Evolutionary conservation across 164 flowering plant species (phyloP).

Genomic region (Buxus sempervirens): DNA sequence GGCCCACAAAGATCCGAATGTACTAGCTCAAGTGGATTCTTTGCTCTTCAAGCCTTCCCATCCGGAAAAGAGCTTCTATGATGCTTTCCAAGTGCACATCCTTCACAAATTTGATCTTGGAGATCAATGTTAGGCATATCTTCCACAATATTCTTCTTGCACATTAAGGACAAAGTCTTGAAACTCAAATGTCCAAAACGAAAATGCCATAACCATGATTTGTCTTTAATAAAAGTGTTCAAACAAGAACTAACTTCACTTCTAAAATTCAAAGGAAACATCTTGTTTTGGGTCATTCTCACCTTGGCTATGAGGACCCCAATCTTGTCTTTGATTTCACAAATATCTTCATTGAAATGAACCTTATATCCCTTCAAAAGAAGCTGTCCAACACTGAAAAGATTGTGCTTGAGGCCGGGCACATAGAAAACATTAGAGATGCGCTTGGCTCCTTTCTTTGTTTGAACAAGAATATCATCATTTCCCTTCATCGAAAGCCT

Average conservation of each 20-base stretch:
- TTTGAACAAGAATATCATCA: background rate
- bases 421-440: slow-evolving; percentile 10
- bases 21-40: too few relatives aligned
- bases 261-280: background rate
- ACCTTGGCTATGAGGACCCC: slow-evolving; percentile 1
- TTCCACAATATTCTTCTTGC: background rate
- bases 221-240: background rate
- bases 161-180: slow-evolving; percentile 3
- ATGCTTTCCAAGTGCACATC: too few relatives aligned
- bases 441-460: slow-evolving; percentile 3
- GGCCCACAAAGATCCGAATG: too few relatives aligned
- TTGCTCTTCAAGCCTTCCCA: too few relatives aligned
- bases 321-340: background rate
- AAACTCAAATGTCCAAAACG: too few relatives aligned
- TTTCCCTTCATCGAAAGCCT: background rate
- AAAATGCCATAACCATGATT: slow-evolving; percentile 11
- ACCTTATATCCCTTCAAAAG: background rate
- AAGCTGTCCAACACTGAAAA: slow-evolving; percentile 13
- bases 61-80: too few relatives aligned
- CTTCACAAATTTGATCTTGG: too few relatives aligned
- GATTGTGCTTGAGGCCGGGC: slow-evolving; percentile 7
- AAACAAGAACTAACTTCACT: background rate
- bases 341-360: background rate
- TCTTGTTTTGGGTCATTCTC: slow-evolving; percentile 3
- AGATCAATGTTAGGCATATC: too few relatives aligned